Percentiles rank a stretch among this genome's conserved stretches.
Evolutionary conservation across 2,329 filamentous ascomycete genomes (phyloP).

Genomic region (Rhytidhysteron rufulum): DNA sequence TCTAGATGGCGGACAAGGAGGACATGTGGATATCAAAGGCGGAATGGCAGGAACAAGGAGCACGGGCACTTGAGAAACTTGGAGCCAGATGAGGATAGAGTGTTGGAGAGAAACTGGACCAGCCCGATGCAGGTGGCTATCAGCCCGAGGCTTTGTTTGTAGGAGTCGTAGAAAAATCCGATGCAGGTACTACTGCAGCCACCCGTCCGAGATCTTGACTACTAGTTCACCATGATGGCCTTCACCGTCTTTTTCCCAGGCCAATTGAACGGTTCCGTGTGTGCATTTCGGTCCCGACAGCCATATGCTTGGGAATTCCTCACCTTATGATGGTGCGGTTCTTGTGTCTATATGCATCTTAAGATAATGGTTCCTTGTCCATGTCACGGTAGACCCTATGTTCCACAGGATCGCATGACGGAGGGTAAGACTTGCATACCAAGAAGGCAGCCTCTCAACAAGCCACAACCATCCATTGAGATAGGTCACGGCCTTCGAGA

Average conservation of each 20-base stretch:
- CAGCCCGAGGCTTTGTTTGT: neutral
- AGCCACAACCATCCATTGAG: too few species aligned
- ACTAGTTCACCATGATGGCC: neutral
- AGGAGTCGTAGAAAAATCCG: conserved; percentile 2
- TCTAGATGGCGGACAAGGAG: conserved; percentile 90
- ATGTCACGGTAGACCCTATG: too few species aligned
- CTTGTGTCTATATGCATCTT: conserved; percentile 2
- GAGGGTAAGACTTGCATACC: too few species aligned
- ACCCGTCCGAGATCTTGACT: neutral
- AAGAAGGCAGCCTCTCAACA: too few species aligned
- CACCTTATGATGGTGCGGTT: conserved; percentile 1
- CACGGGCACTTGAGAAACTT: conserved; percentile 82
- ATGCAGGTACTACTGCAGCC: conserved; percentile 5
- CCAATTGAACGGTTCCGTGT: neutral
- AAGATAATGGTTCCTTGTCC: too few species aligned
- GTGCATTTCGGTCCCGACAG: conserved; percentile 1
- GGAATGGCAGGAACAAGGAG: conserved; percentile 93
- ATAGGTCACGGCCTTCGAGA: too few species aligned
- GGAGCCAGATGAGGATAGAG: conserved; percentile 66
- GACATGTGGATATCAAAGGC: conserved; percentile 98
- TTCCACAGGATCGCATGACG: too few species aligned
- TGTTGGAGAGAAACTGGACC: conserved; percentile 5
- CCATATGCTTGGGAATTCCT: conserved; percentile 3
- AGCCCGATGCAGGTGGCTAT: conserved; percentile 1
- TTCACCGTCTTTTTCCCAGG: conserved; percentile 2